phyloP scores from a whole-genome alignment of 768 basidiomycete genomes.

The Scleroderma bovista region DNA sequence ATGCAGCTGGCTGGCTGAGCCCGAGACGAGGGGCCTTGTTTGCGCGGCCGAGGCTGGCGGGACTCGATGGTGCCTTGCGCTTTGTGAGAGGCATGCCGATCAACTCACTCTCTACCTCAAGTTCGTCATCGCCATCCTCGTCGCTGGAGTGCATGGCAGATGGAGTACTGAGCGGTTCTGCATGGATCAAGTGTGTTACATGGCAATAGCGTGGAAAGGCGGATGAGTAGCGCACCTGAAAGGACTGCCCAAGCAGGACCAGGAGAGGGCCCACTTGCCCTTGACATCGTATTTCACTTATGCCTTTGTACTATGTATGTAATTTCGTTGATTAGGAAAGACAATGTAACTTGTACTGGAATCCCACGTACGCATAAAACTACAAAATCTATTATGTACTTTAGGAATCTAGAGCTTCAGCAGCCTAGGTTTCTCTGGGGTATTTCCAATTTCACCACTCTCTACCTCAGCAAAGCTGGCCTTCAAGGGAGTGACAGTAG shows the following conservation, averaged over 20 bases:
- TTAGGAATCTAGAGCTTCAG: conserved; percentile 44
- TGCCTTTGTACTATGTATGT: too few relatives aligned
- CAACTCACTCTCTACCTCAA: conserved; percentile 4
- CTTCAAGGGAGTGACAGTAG: conserved; percentile 73
- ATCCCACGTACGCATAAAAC: too few relatives aligned
- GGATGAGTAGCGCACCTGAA: conserved; percentile 13
- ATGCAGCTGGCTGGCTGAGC: neutral
- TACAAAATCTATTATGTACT: too few relatives aligned
- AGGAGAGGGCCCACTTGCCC: conserved; percentile 10
- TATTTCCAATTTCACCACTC: conserved; percentile 16
- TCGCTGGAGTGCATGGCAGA: conserved; percentile 12
- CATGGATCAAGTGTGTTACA: neutral
- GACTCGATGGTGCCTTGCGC: conserved; percentile 21
- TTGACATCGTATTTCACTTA: too few relatives aligned
- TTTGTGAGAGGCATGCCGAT: conserved; percentile 15
- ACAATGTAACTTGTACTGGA: too few relatives aligned
- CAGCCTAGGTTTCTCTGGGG: conserved; percentile 47
- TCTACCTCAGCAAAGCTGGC: conserved; percentile 63
- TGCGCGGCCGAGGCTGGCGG: conserved; percentile 2
- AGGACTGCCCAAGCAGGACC: conserved; percentile 26
- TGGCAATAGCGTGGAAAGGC: neutral
- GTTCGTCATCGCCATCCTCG: conserved; percentile 15
- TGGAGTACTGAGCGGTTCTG: conserved; percentile 17
- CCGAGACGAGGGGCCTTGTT: conserved; percentile 19
- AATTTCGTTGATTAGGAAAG: too few relatives aligned